A percentile compares a stretch with the other conserved stretches of the same genome.
Conservation (phyloP, 768 basidiomycete genomes). For the Crepidotus variabilis region DNA sequence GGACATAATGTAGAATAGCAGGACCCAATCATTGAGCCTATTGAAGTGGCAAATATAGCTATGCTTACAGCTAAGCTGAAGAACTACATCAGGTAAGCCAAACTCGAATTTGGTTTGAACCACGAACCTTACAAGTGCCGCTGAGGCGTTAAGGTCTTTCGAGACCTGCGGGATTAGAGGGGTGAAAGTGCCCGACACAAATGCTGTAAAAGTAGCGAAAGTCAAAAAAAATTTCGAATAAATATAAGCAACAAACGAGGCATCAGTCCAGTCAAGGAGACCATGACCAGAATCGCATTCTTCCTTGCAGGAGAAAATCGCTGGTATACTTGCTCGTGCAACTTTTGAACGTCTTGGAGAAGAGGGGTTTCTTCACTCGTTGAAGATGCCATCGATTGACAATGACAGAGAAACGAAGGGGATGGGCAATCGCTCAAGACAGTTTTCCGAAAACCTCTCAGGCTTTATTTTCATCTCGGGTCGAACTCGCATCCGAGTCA, state of each 20-base stretch:
- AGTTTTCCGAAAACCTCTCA: too few species aligned
- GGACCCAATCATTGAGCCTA: slow-evolving; percentile 30
- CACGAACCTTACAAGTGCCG: slow-evolving; percentile 54
- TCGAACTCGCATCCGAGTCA: too few species aligned
- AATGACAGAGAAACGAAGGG: background rate
- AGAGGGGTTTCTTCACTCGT: slow-evolving; percentile 29
- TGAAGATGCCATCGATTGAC: background rate
- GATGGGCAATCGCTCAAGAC: background rate
- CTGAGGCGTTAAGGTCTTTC: slow-evolving; percentile 54
- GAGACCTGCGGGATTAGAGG: slow-evolving; percentile 76
- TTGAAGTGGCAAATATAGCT: slow-evolving; percentile 27
- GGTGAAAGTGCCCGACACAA: slow-evolving; percentile 65
- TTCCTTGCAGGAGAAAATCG: slow-evolving; percentile 56
- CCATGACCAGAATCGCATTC: slow-evolving; percentile 48
- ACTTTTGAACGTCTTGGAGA: slow-evolving; percentile 14
- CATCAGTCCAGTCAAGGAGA: slow-evolving; percentile 59
- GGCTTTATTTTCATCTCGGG: too few species aligned
- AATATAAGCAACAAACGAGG: slow-evolving; percentile 37
- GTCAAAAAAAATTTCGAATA: background rate
- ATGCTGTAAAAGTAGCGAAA: slow-evolving; percentile 30
- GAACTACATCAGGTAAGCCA: background rate
- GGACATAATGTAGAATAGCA: slow-evolving; percentile 36
- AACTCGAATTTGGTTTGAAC: background rate
- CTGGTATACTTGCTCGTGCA: slow-evolving; percentile 42
- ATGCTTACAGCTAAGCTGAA: slow-evolving; percentile 32